Evolutionary conservation across 169 alveolate genomes (phyloP).

Genomic region (Plasmodium billcollinsi): DNA sequence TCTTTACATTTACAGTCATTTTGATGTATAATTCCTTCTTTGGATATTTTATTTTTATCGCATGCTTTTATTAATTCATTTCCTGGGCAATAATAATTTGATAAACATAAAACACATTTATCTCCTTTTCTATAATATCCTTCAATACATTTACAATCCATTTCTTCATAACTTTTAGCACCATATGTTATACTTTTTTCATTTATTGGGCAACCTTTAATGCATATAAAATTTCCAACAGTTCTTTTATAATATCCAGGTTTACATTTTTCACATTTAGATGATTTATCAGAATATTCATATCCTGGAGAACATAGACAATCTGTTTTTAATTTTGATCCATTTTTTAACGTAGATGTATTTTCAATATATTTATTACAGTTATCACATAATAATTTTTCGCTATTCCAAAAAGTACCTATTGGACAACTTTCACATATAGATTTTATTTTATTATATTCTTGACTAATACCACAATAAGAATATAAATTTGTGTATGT

Average conservation of each 20-base stretch:
- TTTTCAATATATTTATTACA: constrained; percentile 72
- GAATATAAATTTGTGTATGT: constrained; percentile 54
- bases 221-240: constrained; percentile 78
- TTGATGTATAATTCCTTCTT: constrained; percentile 33
- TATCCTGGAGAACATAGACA: constrained; percentile 83
- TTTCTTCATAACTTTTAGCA: constrained; percentile 71
- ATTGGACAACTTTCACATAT: constrained; percentile 64
- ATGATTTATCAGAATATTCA: constrained; percentile 62
- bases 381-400: constrained; percentile 52
- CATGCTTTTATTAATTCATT: constrained; percentile 19
- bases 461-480: constrained; percentile 55
- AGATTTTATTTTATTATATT: constrained; percentile 21
- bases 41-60: constrained; percentile 23
- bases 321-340: constrained; percentile 69
- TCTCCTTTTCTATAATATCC: constrained; percentile 78
- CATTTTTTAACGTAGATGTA: constrained; percentile 80
- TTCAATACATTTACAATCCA: constrained; percentile 78
- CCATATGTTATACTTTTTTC: constrained; percentile 45
- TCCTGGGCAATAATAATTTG: constrained; percentile 77
- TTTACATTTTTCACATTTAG: constrained; percentile 81
- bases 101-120: constrained; percentile 78
- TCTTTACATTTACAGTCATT: constrained; percentile 50
- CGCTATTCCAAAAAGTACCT: constrained; percentile 66
- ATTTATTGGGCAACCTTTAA: constrained; percentile 71
- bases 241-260: constrained; percentile 76